Evolutionary conservation across 2,329 filamentous ascomycete species (phyloP).

Genomic region (Fusarium aywerte): DNA sequence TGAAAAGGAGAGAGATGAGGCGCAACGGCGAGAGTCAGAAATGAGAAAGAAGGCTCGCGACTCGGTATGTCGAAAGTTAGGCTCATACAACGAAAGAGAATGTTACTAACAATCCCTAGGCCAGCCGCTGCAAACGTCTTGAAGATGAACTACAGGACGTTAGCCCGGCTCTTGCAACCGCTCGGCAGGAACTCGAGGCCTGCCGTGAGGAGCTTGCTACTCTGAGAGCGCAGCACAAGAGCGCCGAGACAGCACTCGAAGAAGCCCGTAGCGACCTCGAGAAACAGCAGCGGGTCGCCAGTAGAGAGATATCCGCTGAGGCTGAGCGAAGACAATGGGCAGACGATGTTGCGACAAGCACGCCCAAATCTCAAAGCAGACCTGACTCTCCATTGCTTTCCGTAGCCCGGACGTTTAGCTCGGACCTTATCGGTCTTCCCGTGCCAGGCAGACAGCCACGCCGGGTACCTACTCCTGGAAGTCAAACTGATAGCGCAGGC

Average conservation of each 20-base stretch:
- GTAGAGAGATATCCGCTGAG: slow-evolving; percentile 51
- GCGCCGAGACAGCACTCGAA: slow-evolving; percentile 72
- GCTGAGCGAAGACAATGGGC: slow-evolving; percentile 62
- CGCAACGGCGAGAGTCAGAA: slow-evolving; percentile 83
- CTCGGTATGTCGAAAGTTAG: slow-evolving; percentile 66
- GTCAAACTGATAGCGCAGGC: slow-evolving; percentile 56
- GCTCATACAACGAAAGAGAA: neutral
- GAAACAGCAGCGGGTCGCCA: slow-evolving; percentile 55
- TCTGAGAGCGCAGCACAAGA: slow-evolving; percentile 72
- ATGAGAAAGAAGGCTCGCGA: slow-evolving; percentile 91
- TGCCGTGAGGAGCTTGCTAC: slow-evolving; percentile 69
- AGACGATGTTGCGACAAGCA: slow-evolving; percentile 59
- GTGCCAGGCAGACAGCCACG: slow-evolving; percentile 50
- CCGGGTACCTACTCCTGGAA: slow-evolving; percentile 58
- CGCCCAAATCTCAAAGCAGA: slow-evolving; percentile 60
- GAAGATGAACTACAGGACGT: slow-evolving; percentile 86
- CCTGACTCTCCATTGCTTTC: slow-evolving; percentile 66
- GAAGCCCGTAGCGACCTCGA: slow-evolving; percentile 64
- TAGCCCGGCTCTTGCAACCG: slow-evolving; percentile 69
- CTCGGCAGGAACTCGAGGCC: slow-evolving; percentile 71
- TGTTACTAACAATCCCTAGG: slow-evolving; percentile 57
- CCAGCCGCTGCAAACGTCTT: slow-evolving; percentile 69
- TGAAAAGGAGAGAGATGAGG: slow-evolving; percentile 92
- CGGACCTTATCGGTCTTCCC: slow-evolving; percentile 63
- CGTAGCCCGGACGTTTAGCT: slow-evolving; percentile 63